Percentiles rank a stretch among this genome's conserved stretches.
phyloP scores from a whole-genome alignment of 805 yeast species.

The Jamesozyma spencerorum region DNA sequence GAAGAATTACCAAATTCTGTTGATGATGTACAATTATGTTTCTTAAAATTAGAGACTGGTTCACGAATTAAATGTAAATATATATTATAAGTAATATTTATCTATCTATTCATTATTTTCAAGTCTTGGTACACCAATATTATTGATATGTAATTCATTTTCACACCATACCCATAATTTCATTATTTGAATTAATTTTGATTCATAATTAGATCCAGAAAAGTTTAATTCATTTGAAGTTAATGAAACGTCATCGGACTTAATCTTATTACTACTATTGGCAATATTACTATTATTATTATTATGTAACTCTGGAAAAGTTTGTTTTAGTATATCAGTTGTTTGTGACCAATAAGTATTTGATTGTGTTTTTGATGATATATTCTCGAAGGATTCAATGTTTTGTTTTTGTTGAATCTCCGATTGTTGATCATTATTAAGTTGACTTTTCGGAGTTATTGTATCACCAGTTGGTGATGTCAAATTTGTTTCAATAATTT shows the following conservation, averaged over 20 bases:
- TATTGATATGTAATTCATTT: constrained; percentile 36
- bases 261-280: too few species aligned
- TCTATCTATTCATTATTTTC: constrained; percentile 8
- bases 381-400: not conserved
- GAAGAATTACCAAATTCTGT: constrained; percentile 23
- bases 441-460: not conserved
- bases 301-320: not conserved
- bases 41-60: constrained; percentile 47
- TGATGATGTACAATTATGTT: constrained; percentile 42
- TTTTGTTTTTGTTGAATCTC: not conserved
- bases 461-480: not conserved
- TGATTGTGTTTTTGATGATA: not conserved
- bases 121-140: constrained; percentile 31
- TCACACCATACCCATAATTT: constrained; percentile 61
- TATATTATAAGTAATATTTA: not conserved
- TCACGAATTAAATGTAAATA: constrained; percentile 33
- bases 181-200: constrained; percentile 43
- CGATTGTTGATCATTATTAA: not conserved
- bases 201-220: constrained; percentile 18
- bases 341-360: constrained; percentile 1
- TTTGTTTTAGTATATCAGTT: not conserved
- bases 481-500: not conserved
- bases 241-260: not conserved
- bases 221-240: constrained; percentile 1
- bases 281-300: not conserved